Evolutionary conservation across 441 rosid genomes (phyloP), one percentile per base, ranked within the genome.

Genomic region (Adansonia rubrostipa): DNA sequence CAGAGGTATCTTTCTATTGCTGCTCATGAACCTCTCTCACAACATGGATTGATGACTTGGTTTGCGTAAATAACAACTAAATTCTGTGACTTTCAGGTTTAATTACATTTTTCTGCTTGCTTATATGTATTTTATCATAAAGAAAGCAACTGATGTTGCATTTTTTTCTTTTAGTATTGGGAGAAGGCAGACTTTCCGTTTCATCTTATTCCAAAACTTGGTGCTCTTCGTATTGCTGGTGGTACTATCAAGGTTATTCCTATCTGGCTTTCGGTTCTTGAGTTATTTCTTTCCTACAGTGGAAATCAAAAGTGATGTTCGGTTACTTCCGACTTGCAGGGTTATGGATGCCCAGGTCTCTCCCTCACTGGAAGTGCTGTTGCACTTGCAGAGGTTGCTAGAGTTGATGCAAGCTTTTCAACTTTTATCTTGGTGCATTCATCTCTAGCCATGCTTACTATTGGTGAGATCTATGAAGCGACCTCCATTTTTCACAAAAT

Each of bases 171-270:
- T 17, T 84, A 96, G 99, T 94, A 91, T 42, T 94, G 99, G 98
- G 98, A 96, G 94, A 96, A 91, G 84, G 98, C 99, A 20, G 93
- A 92, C 72, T 96, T 96, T 81, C 98, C 99, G 10, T 96, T 91
- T 82, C 93, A 93, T 57, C 75, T 91, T 65, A 75, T 94, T 79
- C 98, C 98, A 22, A 91, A 91, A 86, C 87, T 96, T 66, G 93
- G 89, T 40, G 88, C 88, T 42, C 77, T 94, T 62, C 24, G 58
- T 80, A 75, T 96, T 83, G 87, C 89, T 82, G 97, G 97, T 73
- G 98, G 96, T 62, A 92, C 94, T 0, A 94, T 96, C 83, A 93
- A 91, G 94, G 98, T 95, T 75, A 78, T 62, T 48, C 42, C 19
- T 66, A 22, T 67, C 42, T 67, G 6, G 44, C 13, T 11, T 57